Evolutionary conservation across 805 yeast genomes (phyloP).

Genomic region (Novakomyces olei): DNA sequence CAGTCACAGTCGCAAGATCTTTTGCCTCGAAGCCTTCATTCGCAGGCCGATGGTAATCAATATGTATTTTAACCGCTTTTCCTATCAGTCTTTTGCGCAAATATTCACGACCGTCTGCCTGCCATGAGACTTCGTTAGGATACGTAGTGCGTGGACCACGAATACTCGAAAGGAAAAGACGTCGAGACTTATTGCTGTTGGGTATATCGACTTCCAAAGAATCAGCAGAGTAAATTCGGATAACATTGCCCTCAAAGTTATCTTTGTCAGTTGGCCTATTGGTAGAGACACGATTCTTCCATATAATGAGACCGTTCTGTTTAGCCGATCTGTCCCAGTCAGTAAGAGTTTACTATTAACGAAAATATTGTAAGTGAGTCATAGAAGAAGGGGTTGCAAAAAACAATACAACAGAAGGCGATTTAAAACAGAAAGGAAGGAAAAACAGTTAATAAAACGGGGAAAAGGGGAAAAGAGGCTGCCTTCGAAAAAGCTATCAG

Average conservation of each 20-base stretch:
- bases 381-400: too few relatives aligned
- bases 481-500: too few relatives aligned
- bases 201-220: constrained; percentile 30
- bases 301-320: too few relatives aligned
- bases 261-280: constrained; percentile 13
- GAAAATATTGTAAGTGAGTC: too few relatives aligned
- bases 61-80: constrained; percentile 34
- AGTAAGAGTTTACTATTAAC: too few relatives aligned
- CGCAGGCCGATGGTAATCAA: constrained; percentile 44
- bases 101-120: constrained; percentile 49
- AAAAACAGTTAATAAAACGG: too few relatives aligned
- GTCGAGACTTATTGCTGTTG: constrained; percentile 25
- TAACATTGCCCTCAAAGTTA: constrained; percentile 24
- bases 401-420: too few relatives aligned
- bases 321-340: too few relatives aligned
- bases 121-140: constrained; percentile 31
- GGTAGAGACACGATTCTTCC: constrained; percentile 21
- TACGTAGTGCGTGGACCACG: constrained; percentile 54
- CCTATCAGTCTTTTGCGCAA: constrained; percentile 50
- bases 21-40: constrained; percentile 42
- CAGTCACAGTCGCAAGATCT: constrained; percentile 36
- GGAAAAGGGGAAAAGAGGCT: too few relatives aligned
- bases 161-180: constrained; percentile 56
- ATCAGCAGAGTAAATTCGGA: constrained; percentile 46
- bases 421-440: too few relatives aligned